Base-by-base conservation (phyloP, 805 yeast species). In the Kodamaea kaohsiungensis region DNA sequence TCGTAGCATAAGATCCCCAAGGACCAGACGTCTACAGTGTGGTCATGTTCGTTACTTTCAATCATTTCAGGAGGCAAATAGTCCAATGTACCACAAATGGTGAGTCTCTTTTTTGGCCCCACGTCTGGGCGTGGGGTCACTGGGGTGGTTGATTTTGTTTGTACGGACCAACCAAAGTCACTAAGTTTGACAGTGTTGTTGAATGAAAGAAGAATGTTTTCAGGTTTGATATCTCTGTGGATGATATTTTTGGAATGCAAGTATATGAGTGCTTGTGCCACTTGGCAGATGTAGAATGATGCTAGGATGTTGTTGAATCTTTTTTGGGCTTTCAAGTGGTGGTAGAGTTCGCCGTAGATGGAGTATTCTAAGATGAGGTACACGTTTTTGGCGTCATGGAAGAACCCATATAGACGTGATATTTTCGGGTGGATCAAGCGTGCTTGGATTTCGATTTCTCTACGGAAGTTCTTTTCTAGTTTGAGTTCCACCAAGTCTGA, bases 101-200 rank as follows among this genome's bases (percentile, higher is more conserved):
- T 93, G 13, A 84, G 49, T 27, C 40, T 27, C 40, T 35, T 33
- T 35, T 27, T 43, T 7, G 18, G 16, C 4, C 37, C 47, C 2
- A 22, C 37, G 7, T 35, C 39, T 27, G 16, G 27, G 2, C 30
- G 38, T 30, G 49, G 19, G 5, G 43, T 27, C 25, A 46, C 49
- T 25, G 25, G 39, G 10, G 18, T 40, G 15, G 42, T 27, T 17
- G 19, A 17, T 30, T 35, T 35, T 15, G 56, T 59, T n/a, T 84
- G 85, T 58, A 92, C 93, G 53, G 96, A 88, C 98, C 98, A 93
- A 12, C 99, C 99, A 67, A 95, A 93, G 71, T 93, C 99, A 16
- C 97, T 87, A 39, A 93, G 78, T 67, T 92, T 93, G 52, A 93
- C 78, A 19, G 81, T 82, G 58, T 91, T 89, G 64, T 89, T 84